Conservation (phyloP, 1,284 basidiomycete species). For the Cutaneotrichosporon sp. region DNA sequence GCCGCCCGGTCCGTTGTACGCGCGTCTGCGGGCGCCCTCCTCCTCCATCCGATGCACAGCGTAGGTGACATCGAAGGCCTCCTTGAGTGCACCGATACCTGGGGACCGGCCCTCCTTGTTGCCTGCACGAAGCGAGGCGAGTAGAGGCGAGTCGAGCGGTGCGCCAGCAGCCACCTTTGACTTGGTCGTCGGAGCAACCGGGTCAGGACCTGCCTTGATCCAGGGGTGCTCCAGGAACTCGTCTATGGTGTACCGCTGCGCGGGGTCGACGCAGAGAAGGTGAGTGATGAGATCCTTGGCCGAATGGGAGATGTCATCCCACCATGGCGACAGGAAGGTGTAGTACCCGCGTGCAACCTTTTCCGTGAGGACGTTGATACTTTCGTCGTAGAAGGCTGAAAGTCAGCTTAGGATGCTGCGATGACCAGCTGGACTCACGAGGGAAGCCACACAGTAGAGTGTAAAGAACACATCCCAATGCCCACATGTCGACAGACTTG, state of each 20-base stretch:
- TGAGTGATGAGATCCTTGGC: slow-evolving; percentile 96
- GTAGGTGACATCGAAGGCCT: slow-evolving; percentile 98
- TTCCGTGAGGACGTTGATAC: slow-evolving; percentile 94
- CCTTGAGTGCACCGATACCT: slow-evolving; percentile 84
- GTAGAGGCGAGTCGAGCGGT: slow-evolving; percentile 84
- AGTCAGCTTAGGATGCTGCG: neutral
- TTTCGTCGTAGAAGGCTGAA: slow-evolving; percentile 92
- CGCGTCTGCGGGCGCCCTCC: slow-evolving; percentile 79
- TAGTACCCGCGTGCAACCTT: slow-evolving; percentile 98
- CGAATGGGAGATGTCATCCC: slow-evolving; percentile 87
- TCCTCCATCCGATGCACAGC: slow-evolving; percentile 99
- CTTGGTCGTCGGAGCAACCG: slow-evolving; percentile 49
- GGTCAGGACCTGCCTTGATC: slow-evolving; percentile 54
- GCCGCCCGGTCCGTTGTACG: slow-evolving; percentile 69
- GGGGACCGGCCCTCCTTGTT: slow-evolving; percentile 77
- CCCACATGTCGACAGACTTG: slow-evolving; percentile 99
- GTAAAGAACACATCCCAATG: slow-evolving; percentile 95
- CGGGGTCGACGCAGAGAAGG: slow-evolving; percentile 90
- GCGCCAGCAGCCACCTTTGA: slow-evolving; percentile 37
- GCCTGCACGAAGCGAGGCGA: slow-evolving; percentile 71
- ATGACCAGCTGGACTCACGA: slow-evolving; percentile 44
- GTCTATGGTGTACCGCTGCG: slow-evolving; percentile 93
- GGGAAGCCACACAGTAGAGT: slow-evolving; percentile 98
- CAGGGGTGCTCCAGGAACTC: slow-evolving; percentile 97
- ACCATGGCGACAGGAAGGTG: slow-evolving; percentile 98